Evolutionary conservation across 1,284 basidiomycete genomes (phyloP).

Genomic region (Fomitopsis palustris): DNA sequence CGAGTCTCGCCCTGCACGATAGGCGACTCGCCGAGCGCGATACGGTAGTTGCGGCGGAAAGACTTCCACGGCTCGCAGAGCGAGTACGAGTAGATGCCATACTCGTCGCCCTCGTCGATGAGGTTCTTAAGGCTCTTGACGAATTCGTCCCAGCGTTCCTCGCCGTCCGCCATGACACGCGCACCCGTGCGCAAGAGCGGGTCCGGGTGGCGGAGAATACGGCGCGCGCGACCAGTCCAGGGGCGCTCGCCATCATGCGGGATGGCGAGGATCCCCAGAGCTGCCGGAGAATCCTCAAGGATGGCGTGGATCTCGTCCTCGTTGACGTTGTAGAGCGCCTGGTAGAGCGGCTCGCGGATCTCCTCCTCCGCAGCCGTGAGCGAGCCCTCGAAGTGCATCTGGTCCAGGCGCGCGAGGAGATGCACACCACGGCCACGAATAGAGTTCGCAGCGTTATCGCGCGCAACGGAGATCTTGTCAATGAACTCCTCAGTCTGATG

Average conservation of each 20-base stretch:
- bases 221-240: conserved; percentile 1
- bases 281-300: conserved; percentile 1
- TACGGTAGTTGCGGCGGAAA: not conserved
- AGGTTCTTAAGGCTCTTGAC: not conserved
- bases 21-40: not conserved
- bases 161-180: not conserved
- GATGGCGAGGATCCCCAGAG: not conserved
- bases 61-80: not conserved
- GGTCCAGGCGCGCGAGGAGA: conserved; percentile 2
- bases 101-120: not conserved
- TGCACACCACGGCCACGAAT: not conserved
- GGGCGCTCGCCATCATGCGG: conserved; percentile 1
- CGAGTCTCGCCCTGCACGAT: not conserved
- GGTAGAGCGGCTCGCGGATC: conserved; percentile 1
- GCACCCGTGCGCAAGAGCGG: not conserved
- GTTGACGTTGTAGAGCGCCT: not conserved
- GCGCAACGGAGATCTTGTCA: not conserved
- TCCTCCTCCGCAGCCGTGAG: not conserved
- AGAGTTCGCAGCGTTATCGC: conserved; percentile 1
- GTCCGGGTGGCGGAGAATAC: not conserved
- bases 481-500: conserved; percentile 1
- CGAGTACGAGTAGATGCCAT: not conserved
- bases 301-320: not conserved
- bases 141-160: not conserved
- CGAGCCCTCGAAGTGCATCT: conserved; percentile 6